A percentile compares a stretch with the other conserved stretches of the same genome.
phyloP scores from a whole-genome alignment of 768 basidiomycete species.

The Boletus rubropictus region DNA sequence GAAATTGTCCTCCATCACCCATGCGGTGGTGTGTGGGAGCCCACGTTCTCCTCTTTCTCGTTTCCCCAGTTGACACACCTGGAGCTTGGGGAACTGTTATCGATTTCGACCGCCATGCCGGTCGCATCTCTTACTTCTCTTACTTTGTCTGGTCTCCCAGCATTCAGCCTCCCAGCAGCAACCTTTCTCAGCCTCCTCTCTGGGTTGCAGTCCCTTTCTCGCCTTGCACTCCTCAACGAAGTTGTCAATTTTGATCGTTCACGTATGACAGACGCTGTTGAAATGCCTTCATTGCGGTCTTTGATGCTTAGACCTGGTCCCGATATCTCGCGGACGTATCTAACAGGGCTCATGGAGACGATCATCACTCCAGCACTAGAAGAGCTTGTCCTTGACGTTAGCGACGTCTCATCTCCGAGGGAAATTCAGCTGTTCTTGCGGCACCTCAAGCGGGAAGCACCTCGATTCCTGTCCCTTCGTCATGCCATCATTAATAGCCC shows the following conservation, averaged over 20 bases:
- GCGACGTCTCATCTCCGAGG: conserved; percentile 20
- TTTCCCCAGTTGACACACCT: conserved; percentile 20
- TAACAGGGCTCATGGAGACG: conserved; percentile 21
- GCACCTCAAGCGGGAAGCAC: conserved; percentile 23
- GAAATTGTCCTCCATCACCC: conserved; percentile 25
- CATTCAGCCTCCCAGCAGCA: conserved; percentile 17
- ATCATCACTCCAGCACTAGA: conserved; percentile 22
- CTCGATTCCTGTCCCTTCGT: conserved; percentile 23
- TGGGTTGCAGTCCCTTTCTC: conserved; percentile 18
- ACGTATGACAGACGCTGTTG: conserved; percentile 3
- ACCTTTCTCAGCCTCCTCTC: conserved; percentile 22
- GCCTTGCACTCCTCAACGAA: conserved; percentile 23
- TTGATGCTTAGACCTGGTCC: conserved; percentile 22
- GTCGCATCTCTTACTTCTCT: conserved; percentile 19
- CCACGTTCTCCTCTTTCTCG: conserved; percentile 13
- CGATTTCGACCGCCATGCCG: conserved; percentile 16
- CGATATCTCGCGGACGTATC: conserved; percentile 26
- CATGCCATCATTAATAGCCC: conserved; percentile 20
- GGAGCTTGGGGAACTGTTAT: conserved; percentile 20
- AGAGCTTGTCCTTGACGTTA: conserved; percentile 25
- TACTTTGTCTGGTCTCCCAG: conserved; percentile 21
- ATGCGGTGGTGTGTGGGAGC: conserved; percentile 3
- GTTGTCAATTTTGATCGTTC: conserved; percentile 25
- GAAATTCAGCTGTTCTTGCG: conserved; percentile 28
- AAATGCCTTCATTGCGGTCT: conserved; percentile 18